These are phyloP conservation scores for Colletotrichum sp. DNA, from an alignment of 2,329 filamentous ascomycete genomes.

Conservation along the genomic window DNA sequence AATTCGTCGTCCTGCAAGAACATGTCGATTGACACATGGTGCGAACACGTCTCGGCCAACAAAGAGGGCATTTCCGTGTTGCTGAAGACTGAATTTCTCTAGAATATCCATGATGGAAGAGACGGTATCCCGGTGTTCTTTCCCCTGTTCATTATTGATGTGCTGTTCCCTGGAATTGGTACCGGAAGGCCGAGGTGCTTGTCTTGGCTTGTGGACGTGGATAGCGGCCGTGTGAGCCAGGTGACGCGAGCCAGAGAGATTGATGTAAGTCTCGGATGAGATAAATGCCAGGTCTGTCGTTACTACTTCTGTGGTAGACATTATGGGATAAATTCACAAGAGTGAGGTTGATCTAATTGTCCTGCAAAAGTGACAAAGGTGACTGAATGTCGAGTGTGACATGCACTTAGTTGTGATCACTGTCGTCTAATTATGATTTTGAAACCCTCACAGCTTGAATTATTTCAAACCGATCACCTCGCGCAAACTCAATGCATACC, in stretches of 20 bases:
- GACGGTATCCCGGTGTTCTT: accelerated
- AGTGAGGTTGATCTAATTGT: neutral
- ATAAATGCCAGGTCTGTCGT: neutral
- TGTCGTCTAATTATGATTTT: neutral
- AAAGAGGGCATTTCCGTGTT: neutral
- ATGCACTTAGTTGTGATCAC: neutral
- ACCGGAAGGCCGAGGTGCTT: neutral
- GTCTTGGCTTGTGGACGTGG: neutral
- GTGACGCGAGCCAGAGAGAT: neutral
- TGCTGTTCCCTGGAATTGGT: neutral
- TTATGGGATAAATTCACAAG: neutral
- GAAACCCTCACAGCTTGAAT: accelerated
- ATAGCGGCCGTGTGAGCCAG: neutral
- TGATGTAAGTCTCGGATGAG: neutral
- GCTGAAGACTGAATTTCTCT: neutral
- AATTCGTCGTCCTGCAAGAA: neutral
- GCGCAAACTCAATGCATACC: neutral
- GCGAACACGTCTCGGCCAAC: neutral
- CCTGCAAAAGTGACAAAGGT: neutral
- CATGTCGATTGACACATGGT: neutral
- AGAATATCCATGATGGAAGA: neutral
- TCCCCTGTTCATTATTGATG: neutral
- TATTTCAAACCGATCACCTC: neutral
- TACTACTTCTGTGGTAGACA: neutral
- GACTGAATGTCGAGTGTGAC: neutral